phyloP scores from a whole-genome alignment of 192 early-diverging fungal genomes.

The Physocladia obscura region DNA sequence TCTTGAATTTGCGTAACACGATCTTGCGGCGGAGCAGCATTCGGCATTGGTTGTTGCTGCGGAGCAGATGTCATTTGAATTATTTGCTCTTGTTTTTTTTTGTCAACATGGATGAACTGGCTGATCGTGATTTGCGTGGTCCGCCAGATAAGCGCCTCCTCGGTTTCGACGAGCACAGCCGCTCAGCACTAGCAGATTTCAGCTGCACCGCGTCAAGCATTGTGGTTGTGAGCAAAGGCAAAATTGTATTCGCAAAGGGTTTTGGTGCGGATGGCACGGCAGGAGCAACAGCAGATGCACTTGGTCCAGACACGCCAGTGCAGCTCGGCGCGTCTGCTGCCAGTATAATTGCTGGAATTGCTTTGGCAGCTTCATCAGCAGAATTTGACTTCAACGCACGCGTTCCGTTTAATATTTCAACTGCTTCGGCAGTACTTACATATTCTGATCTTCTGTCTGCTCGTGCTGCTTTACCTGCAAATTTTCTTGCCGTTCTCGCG shows the following conservation, averaged over 20 bases:
- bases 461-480: constrained; percentile 17
- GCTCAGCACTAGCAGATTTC: constrained; percentile 7
- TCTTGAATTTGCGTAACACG: constrained; percentile 44
- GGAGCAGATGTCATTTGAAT: not conserved
- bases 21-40: constrained; percentile 13
- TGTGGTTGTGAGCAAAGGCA: constrained; percentile 7
- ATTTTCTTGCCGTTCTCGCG: constrained; percentile 7
- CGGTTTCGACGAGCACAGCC: constrained; percentile 20
- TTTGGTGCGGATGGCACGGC: not conserved
- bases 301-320: constrained; percentile 13
- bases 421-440: constrained; percentile 10
- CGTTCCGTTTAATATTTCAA: not conserved
- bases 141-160: constrained; percentile 23
- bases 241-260: constrained; percentile 21
- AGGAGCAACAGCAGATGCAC: not conserved
- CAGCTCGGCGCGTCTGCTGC: not conserved
- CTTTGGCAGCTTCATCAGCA: not conserved
- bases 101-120: too few relatives aligned
- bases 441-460: constrained; percentile 22
- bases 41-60: not conserved
- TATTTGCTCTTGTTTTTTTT: not conserved
- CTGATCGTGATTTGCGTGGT: constrained; percentile 19
- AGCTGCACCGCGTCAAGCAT: not conserved
- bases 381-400: not conserved
- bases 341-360: not conserved